phyloP scores from a whole-genome alignment of 2,329 filamentous ascomycete species.

The Fusarium paranaense region DNA sequence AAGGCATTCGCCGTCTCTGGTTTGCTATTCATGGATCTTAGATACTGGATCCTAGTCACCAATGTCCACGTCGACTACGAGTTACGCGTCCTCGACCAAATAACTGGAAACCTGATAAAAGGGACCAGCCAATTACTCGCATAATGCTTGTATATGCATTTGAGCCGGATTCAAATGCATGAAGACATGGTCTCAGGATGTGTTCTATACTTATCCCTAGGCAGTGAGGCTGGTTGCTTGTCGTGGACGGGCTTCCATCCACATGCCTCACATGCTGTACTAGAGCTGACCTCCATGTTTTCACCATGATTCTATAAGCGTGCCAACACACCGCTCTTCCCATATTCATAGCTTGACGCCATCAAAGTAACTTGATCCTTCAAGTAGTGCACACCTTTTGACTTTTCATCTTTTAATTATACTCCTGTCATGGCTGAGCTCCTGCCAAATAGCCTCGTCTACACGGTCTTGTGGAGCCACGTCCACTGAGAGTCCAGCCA shows the following conservation, averaged over 20 bases:
- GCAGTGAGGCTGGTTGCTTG: background rate
- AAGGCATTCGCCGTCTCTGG: background rate
- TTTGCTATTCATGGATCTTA: background rate
- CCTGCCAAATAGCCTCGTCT: background rate
- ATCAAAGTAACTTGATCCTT: background rate
- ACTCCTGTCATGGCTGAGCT: background rate
- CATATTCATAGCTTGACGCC: background rate
- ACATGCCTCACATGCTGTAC: background rate
- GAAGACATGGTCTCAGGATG: background rate
- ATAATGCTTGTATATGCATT: background rate
- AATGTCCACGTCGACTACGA: background rate
- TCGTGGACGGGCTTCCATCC: background rate
- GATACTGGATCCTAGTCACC: background rate
- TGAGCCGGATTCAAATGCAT: background rate
- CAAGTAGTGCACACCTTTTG: background rate
- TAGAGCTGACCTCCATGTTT: background rate
- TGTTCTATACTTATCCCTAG: background rate
- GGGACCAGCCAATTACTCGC: background rate
- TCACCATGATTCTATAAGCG: background rate
- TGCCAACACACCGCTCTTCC: slow-evolving; percentile 1
- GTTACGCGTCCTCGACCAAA: background rate
- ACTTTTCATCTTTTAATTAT: background rate
- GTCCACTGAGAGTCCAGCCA: slow-evolving; percentile 16
- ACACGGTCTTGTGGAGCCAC: slow-evolving; percentile 6
- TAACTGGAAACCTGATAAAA: background rate